phyloP scores from a whole-genome alignment of 164 flowering plant species.

The Vitis labrusca region DNA sequence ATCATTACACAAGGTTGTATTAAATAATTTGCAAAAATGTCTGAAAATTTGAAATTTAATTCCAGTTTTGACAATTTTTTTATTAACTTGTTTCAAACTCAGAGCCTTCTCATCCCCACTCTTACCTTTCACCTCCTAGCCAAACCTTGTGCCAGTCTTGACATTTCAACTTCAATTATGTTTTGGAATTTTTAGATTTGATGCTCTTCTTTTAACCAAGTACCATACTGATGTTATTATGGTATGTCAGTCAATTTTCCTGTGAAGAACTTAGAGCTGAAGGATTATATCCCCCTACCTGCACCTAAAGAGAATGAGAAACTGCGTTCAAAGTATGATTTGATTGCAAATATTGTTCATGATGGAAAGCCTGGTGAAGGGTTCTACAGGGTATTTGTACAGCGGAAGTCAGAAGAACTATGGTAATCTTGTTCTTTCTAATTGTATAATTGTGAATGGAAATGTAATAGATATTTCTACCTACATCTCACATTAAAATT shows the following conservation, averaged over 20 bases:
- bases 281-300: conserved; percentile 92
- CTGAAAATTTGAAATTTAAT: no score
- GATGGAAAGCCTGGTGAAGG: conserved; percentile 99
- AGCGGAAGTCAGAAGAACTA: conserved; percentile 94
- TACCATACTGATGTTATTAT: not conserved
- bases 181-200: not conserved
- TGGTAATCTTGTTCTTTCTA: conserved; percentile 33
- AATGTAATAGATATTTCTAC: not conserved
- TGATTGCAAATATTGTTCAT: conserved; percentile 95
- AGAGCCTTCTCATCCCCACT: no score
- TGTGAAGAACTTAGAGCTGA: conserved; percentile 92
- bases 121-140: no score
- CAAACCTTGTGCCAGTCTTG: no score
- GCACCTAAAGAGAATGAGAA: conserved; percentile 59
- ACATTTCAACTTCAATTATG: no score
- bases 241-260: conserved; percentile 82
- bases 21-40: no score
- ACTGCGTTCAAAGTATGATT: conserved; percentile 79
- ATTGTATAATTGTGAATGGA: not conserved
- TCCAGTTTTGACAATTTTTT: no score
- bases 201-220: not conserved
- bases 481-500: not conserved
- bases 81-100: no score
- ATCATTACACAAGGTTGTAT: no score
- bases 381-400: conserved; percentile 88